Evolutionary conservation across 2,329 filamentous ascomycete genomes (phyloP), one percentile per base, ranked within the genome.

Genomic region (Aspergillus uvarum): DNA sequence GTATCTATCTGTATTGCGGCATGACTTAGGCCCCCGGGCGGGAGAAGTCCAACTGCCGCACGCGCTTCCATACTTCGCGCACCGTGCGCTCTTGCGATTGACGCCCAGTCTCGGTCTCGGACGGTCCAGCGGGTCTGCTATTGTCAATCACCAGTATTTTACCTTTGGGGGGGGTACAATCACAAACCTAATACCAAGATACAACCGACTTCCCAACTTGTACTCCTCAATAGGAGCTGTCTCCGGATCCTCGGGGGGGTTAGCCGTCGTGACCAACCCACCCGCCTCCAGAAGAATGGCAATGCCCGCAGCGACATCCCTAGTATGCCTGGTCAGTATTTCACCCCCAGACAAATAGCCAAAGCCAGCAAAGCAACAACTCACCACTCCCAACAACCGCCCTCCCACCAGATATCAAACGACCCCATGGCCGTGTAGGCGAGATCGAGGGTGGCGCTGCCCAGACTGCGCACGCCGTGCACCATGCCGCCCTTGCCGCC

Each of bases 361-460:
- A 22, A 22, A 22, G 21, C 21, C 21, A 2, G 21, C 3, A 42
- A 4, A 32, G 26, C 56, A 51, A 21, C 24, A 47, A 73, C 81
- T 65, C 67, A 87, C 87, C 89, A 92, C 74, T 92, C 90, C 89
- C 89, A 91, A 68, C 89, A 91, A 0, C 89, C 89, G 3, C 89
- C 89, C 71, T 92, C 89, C 89, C 89, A 92, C 89, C 89, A 92
- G 11, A 92, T 90, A 74, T 92, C 89, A 65, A 92, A 87, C 0
- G 86, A 81, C 0, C 89, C 89, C 83, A 89, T 89, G 12, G 90
- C 89, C 10, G 86, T 85, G 71, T 92, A 92, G 0, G 89, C 89
- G 52, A 92, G 75, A 73, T 92, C 89, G 56, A 92, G 71, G 1
- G 89, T 90, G 8, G 89, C 89, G 69, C 88, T 89, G 3, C 89